These are phyloP conservation scores for Lactifluus echinatus DNA, from an alignment of 768 basidiomycete species.

Conservation along the genomic window DNA sequence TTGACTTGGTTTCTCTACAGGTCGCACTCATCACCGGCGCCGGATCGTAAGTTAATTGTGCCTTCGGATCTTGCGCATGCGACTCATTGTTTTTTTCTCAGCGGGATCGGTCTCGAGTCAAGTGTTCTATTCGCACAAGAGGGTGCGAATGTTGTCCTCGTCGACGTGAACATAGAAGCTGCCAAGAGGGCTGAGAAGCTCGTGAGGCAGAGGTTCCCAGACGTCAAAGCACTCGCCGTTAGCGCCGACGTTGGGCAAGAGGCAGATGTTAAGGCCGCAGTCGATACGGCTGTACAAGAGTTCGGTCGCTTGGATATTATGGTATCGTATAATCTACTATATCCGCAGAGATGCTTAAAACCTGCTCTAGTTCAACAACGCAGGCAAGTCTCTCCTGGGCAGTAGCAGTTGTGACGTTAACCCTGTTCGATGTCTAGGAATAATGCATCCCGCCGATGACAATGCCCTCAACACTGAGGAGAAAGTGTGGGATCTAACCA, in stretches of 20 bases:
- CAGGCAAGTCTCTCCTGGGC: constrained; percentile 37
- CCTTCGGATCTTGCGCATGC: neutral
- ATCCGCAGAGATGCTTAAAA: neutral
- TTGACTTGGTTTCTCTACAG: constrained; percentile 27
- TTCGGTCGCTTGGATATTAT: constrained; percentile 95
- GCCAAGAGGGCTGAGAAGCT: constrained; percentile 58
- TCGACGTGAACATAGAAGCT: constrained; percentile 75
- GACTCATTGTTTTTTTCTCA: constrained; percentile 28
- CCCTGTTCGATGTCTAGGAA: constrained; percentile 42
- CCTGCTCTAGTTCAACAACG: constrained; percentile 80
- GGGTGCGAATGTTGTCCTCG: constrained; percentile 84
- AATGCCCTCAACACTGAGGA: constrained; percentile 96
- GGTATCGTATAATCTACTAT: constrained; percentile 39
- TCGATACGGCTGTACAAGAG: constrained; percentile 68
- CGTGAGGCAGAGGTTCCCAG: constrained; percentile 58
- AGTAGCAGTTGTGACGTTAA: neutral
- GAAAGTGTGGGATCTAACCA: constrained; percentile 89
- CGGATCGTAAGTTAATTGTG: constrained; percentile 58
- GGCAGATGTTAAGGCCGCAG: constrained; percentile 70
- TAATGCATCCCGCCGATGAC: constrained; percentile 96
- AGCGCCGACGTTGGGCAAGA: constrained; percentile 90
- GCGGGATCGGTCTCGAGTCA: constrained; percentile 94
- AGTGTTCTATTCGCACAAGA: constrained; percentile 93
- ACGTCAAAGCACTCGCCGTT: constrained; percentile 56
- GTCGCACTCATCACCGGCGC: constrained; percentile 82